Base-by-base conservation (phyloP, 352 stramenopile species). In the Phytophthora ohioensis region DNA sequence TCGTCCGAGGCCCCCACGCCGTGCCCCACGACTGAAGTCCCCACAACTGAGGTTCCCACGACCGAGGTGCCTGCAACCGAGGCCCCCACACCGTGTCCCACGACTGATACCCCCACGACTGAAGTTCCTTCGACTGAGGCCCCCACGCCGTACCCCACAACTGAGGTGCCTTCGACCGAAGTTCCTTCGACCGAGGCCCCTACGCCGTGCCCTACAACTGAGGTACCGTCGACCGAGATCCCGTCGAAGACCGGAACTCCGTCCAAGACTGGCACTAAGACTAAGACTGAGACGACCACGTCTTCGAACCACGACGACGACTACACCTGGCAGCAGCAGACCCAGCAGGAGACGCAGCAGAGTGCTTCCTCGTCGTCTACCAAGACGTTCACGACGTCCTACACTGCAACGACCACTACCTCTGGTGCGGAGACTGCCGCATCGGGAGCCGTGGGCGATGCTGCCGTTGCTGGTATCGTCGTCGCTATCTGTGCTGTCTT, bases 401-500 rank as follows among this genome's bases (percentile, higher is more conserved):
- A 64, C 47, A 39, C 48, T 17, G 48, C 52, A 41, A 58, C 65
- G 13, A 70, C 69, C n/a, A 66, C 51, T 21, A 27, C 17, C 32
- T 39, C 58, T 6, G 41, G 43, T 32, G 27, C 6, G 17, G 30
- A 39, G 17, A 58, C 30, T 48, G 4, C 15, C 10, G 2, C 48
- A 31, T 31, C 42, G 10, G 34, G 42, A 35, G 36, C 49, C 27
- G 0, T 70, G 3, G 27, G 46, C 35, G 31, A 0, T 38, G 27
- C 10, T 38, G 56, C 15, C 21, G 5, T 71, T 45, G 38, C 31
- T 8, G 59, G 46, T 4, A 77, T 80, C 15, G 36, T 49, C 15
- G 71, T 36, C 2, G 74, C 58, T 38, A 60, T 76, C 15, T 75
- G 52, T 32, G 74, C 77, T 32, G 77, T 73, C 9, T 52, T 84